phyloP scores from a whole-genome alignment of 2,329 filamentous ascomycete species.

The Thielaviopsis euricoi region DNA sequence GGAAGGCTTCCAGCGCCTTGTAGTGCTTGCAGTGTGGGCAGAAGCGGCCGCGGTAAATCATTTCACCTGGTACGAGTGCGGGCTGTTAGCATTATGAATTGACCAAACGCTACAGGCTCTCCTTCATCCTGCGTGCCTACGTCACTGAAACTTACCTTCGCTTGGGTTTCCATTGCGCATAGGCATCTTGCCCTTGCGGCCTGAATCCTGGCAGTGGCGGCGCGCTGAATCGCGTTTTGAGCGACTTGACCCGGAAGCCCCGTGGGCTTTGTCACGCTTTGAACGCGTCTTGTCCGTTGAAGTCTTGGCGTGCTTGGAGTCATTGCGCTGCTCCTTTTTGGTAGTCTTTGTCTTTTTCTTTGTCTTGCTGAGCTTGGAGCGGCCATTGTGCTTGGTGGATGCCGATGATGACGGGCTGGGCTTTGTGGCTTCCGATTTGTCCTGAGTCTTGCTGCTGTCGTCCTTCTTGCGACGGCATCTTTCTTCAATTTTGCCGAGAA shows the following conservation, averaged over 20 bases:
- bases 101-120: too few relatives aligned
- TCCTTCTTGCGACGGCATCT: not conserved
- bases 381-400: not conserved
- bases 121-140: too few relatives aligned
- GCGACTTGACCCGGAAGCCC: not conserved
- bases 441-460: not conserved
- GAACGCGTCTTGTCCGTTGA: not conserved
- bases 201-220: not conserved
- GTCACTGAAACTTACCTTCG: not conserved
- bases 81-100: too few relatives aligned
- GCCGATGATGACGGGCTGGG: not conserved
- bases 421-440: not conserved
- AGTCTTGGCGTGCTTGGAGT: not conserved
- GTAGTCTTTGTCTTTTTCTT: too few relatives aligned
- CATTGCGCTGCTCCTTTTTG: not conserved
- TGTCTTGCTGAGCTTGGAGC: not conserved
- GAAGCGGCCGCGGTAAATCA: not conserved
- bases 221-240: not conserved
- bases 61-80: not conserved
- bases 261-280: not conserved
- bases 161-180: not conserved
- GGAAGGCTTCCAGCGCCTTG: not conserved
- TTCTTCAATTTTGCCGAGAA: not conserved
- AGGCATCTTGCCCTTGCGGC: not conserved
- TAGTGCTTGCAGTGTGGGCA: not conserved